phyloP scores from a whole-genome alignment of 148 eudicot species.

The Chenopodium berlandieri region DNA sequence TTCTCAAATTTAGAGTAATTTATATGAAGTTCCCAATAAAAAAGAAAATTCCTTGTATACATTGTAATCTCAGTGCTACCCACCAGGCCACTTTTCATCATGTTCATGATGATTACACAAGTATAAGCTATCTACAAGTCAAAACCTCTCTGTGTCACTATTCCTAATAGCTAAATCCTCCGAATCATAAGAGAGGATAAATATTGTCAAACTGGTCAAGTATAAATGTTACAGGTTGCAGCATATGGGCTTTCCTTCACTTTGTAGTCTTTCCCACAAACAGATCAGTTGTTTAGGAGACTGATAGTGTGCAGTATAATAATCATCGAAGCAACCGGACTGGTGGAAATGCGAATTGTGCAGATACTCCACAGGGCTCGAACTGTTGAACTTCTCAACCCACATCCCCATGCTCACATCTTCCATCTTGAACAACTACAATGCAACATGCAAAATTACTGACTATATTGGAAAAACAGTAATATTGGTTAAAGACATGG shows the following conservation, averaged over 20 bases:
- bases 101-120: constrained; percentile 23
- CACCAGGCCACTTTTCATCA: neutral
- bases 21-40: neutral
- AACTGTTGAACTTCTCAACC: constrained; percentile 68
- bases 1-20: neutral
- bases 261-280: constrained; percentile 43
- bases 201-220: neutral
- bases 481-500: neutral
- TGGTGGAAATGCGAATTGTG: constrained; percentile 70
- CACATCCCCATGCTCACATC: constrained; percentile 97
- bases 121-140: constrained; percentile 29
- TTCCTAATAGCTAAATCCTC: constrained; percentile 3
- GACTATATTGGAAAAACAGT: neutral
- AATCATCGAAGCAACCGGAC: constrained; percentile 64
- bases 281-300: constrained; percentile 81
- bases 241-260: constrained; percentile 49
- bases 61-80: neutral
- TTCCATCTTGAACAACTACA: constrained; percentile 90
- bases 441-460: constrained; percentile 5
- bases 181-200: constrained; percentile 2
- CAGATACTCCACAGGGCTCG: constrained; percentile 56
- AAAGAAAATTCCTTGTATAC: constrained; percentile 11
- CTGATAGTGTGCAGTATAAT: constrained; percentile 81
- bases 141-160: constrained; percentile 13
- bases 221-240: constrained; percentile 56